Base-by-base conservation (phyloP, 2,329 filamentous ascomycete genomes). In the Periconia sp. region DNA sequence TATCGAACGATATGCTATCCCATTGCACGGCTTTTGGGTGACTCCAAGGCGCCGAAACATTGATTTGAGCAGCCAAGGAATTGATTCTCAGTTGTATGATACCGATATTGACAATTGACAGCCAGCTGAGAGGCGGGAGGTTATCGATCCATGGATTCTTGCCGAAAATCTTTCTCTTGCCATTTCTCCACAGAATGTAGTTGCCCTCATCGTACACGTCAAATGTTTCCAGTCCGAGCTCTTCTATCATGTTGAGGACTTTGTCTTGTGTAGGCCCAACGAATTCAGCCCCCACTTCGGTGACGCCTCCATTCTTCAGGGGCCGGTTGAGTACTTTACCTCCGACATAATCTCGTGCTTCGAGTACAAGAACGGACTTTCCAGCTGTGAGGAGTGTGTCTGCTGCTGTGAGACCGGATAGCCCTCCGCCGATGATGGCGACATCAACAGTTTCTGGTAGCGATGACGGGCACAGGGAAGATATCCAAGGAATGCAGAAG, bases 291-390 rank as follows among this genome's bases (percentile, higher is more conserved):
- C 54, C 57, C 0, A 58, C 51, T 45, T 63, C 56, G 1, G 54
- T 57, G 28, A 57, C 40, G 11, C 48, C 51, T 2, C 57, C 54
- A 34, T 57, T 58, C n/a, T 42, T 40, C 16, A 59, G 34, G 16
- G 36, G 45, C 8, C 42, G 17, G 19, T 57, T 60, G 16, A 44
- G 77, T 0, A 75, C 79, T 59, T 81, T 82, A 5, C 79, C 79
- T 0, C 79, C 78, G 0, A 81, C 74, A 0, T 76, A 70, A 28
- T 78, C 68, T 4, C 73, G 66, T 1, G 78, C 78, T 50, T 82
- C 79, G 1, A 82, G 60, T 0, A 82, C 67, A 0, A 74, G 43
- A n/a, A 67, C 64, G 0, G 68, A 69, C 4, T 76, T 56, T 1
- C 73, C 73, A 0, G 68, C 66, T 1, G 56, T 36, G 4, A 68